Base-by-base conservation (phyloP, 2,329 filamentous ascomycete species). In the Fusarium solani-melongenae region DNA sequence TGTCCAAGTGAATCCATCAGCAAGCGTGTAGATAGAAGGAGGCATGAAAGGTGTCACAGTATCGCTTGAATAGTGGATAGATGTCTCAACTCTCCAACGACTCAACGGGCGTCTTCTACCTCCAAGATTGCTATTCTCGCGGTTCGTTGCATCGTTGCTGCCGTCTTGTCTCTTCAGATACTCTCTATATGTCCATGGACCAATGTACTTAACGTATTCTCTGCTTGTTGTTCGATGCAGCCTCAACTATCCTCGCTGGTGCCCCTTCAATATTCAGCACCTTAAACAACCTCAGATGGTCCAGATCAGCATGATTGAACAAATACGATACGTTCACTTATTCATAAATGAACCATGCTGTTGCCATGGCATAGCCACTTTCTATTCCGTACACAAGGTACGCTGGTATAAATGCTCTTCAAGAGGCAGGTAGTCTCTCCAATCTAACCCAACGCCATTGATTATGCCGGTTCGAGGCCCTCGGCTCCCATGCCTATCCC, bases 401-500 rank as follows among this genome's bases (percentile, higher is more conserved):
- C 72, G 60, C 22, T 71, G 63, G 65, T 67, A 70, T 70, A 71
- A 72, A 51, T 65, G 34, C 59, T 56, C 34, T 58, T 33, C 62
- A 67, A 72, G 31, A 69, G 62, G 29, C 38, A 72, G 56, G 59
- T 70, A 51, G 36, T 64, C 33, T 68, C 66, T 70, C 69, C 74
- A 72, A 62, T 78, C 75, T 78, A 76, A 71, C 70, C 75, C 56
- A 78, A 78, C 76, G 76, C 76, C 76, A 57, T 56, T 78, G 59
- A 76, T 73, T 74, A 76, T 77, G 69, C 74, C 63, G 61, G 39
- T 62, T 33, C 57, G 15, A 51, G 59, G 59, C 55, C 64, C 53
- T 55, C 15, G 29, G 33, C 55, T 63, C 51, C 58, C 59, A 46
- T 57, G 58, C 64, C 62, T 62, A 58, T 36, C 41, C 63, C 51